A percentile compares a stretch with the other conserved stretches of the same genome.
These are phyloP conservation scores for Phytophthora crassamura DNA, from an alignment of 352 stramenopile genomes.

Conservation along the genomic window DNA sequence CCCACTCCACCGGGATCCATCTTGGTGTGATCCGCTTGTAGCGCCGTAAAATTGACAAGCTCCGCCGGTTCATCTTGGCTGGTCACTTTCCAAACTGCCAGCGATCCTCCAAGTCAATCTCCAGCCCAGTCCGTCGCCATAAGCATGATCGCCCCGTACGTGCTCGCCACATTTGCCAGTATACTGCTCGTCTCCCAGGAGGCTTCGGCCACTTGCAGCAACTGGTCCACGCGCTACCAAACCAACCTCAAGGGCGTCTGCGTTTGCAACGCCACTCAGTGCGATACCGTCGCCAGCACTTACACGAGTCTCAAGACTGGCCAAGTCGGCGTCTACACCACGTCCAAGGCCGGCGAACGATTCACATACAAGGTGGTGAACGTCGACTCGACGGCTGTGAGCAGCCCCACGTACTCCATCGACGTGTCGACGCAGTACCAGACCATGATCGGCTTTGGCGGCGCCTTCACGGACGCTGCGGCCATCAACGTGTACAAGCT, in stretches of 20 bases:
- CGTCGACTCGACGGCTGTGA: conserved; percentile 30
- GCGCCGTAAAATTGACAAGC: too few species aligned
- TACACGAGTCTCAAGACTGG: conserved; percentile 48
- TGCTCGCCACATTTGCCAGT: conserved; percentile 7
- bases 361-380: conserved; percentile 48
- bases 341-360: conserved; percentile 58
- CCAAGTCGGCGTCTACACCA: conserved; percentile 56
- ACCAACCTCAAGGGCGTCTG: conserved; percentile 57
- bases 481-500: too few species aligned
- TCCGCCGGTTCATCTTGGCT: too few species aligned
- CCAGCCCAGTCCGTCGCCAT: background rate
- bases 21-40: too few species aligned
- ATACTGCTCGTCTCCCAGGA: conserved; percentile 16
- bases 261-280: conserved; percentile 59
- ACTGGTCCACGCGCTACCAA: conserved; percentile 55
- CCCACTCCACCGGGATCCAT: too few species aligned
- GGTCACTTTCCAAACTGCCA: conserved; percentile 18
- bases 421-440: conserved; percentile 58
- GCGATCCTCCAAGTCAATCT: background rate
- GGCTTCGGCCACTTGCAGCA: conserved; percentile 38
- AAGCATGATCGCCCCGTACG: conserved; percentile 10
- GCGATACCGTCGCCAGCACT: conserved; percentile 57
- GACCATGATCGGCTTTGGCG: too few species aligned
- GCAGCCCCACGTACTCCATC: conserved; percentile 50
- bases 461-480: too few species aligned